Evolutionary conservation across 2,329 filamentous ascomycete genomes (phyloP).

Genomic region (Ophiocordyceps camponoti-saundersi): DNA sequence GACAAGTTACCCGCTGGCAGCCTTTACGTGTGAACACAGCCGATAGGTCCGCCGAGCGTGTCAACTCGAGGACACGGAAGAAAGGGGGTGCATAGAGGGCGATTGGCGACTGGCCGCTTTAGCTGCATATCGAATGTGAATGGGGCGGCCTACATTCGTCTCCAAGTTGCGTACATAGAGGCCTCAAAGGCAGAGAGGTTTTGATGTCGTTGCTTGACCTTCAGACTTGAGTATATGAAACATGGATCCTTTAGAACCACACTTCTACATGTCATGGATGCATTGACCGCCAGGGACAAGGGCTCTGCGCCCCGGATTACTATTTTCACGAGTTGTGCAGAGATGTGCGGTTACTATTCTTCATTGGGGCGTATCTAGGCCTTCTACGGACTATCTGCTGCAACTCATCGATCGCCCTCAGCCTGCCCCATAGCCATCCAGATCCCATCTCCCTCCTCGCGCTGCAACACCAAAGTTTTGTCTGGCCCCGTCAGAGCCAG

Average conservation of each 20-base stretch:
- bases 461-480: neutral
- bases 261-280: neutral
- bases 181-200: neutral
- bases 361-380: neutral
- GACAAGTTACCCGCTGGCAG: neutral
- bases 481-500: neutral
- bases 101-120: neutral
- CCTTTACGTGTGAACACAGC: slow-evolving; percentile 1
- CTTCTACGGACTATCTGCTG: neutral
- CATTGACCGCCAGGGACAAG: neutral
- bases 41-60: neutral
- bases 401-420: neutral
- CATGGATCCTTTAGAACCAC: neutral
- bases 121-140: neutral
- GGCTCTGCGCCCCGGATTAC: neutral
- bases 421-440: neutral
- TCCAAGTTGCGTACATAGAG: neutral
- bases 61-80: too few species aligned
- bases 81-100: neutral
- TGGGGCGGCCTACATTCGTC: neutral
- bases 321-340: neutral
- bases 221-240: neutral
- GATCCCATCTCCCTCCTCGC: neutral
- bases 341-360: neutral
- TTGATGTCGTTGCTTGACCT: neutral